Conservation (phyloP, 2,329 filamentous ascomycete species). For the Diplocarpon mali region DNA sequence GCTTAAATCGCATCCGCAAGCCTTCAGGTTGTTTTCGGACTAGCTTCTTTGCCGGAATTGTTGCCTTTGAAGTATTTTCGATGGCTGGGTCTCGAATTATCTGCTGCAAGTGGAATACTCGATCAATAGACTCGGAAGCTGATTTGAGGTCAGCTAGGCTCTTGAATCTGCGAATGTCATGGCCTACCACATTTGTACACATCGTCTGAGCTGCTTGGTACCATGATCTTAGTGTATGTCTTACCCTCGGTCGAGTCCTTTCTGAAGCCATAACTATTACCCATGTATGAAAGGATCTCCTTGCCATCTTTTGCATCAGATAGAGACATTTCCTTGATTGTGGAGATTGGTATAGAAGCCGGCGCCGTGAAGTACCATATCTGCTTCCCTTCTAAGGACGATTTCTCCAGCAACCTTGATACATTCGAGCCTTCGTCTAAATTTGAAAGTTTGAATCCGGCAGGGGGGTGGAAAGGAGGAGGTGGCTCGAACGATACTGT, state of each 20-base stretch:
- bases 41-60: slow-evolving; percentile 37
- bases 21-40: slow-evolving; percentile 56
- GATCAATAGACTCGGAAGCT: slow-evolving; percentile 34
- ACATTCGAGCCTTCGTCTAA: slow-evolving; percentile 10
- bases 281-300: slow-evolving; percentile 49
- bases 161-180: neutral
- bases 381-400: slow-evolving; percentile 56
- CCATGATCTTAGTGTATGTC: slow-evolving; percentile 45
- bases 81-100: slow-evolving; percentile 33
- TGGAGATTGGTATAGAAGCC: slow-evolving; percentile 54
- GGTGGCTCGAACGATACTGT: slow-evolving; percentile 10
- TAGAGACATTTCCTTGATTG: slow-evolving; percentile 54
- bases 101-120: slow-evolving; percentile 54
- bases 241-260: slow-evolving; percentile 41
- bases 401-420: slow-evolving; percentile 43
- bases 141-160: neutral
- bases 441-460: slow-evolving; percentile 19
- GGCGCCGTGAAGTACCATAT: slow-evolving; percentile 74
- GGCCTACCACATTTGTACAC: slow-evolving; percentile 44
- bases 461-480: slow-evolving; percentile 18
- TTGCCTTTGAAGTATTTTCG: slow-evolving; percentile 26
- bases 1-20: slow-evolving; percentile 55
- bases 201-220: slow-evolving; percentile 44
- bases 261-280: slow-evolving; percentile 49
- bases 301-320: slow-evolving; percentile 42